A percentile compares a stretch with the other conserved stretches of the same genome.
Conservation (phyloP, 306 rosid species). For the Canavalia gladiata region DNA sequence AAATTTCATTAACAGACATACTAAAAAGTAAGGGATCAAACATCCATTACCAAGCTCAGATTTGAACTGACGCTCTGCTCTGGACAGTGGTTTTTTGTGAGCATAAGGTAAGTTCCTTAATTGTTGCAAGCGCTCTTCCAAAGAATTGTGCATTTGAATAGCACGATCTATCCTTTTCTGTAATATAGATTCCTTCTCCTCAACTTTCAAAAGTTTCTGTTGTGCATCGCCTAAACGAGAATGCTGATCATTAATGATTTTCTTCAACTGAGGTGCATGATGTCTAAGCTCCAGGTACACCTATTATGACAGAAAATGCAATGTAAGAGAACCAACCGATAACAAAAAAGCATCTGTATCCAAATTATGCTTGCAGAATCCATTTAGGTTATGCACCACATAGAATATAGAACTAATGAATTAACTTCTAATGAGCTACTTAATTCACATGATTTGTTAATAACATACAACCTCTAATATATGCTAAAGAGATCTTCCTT, state of each 20-base stretch:
- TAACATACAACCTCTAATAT: slow-evolving; percentile 8
- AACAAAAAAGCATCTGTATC: slow-evolving; percentile 32
- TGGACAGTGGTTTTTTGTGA: slow-evolving; percentile 85
- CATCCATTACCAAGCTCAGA: slow-evolving; percentile 83
- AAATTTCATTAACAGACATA: slow-evolving; percentile 13
- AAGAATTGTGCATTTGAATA: slow-evolving; percentile 62
- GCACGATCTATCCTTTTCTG: slow-evolving; percentile 69
- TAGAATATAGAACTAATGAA: slow-evolving; percentile 29
- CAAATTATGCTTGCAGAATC: slow-evolving; percentile 10
- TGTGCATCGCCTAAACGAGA: slow-evolving; percentile 68
- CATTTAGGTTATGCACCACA: slow-evolving; percentile 22
- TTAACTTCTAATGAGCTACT: slow-evolving; percentile 29
- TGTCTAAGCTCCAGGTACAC: slow-evolving; percentile 88
- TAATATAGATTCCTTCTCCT: slow-evolving; percentile 63
- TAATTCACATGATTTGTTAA: slow-evolving; percentile 30
- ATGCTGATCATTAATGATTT: slow-evolving; percentile 77
- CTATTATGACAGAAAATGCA: slow-evolving; percentile 49
- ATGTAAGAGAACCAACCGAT: slow-evolving; percentile 28
- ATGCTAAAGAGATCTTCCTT: slow-evolving; percentile 28
- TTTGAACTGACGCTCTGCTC: slow-evolving; percentile 85
- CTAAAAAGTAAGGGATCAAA: slow-evolving; percentile 39
- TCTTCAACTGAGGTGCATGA: slow-evolving; percentile 88
- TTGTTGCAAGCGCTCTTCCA: slow-evolving; percentile 80
- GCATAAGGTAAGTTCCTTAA: slow-evolving; percentile 79
- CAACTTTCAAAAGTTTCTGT: slow-evolving; percentile 69